phyloP scores from a whole-genome alignment of 331 rosid species.

The Phaseolus coccineus region DNA sequence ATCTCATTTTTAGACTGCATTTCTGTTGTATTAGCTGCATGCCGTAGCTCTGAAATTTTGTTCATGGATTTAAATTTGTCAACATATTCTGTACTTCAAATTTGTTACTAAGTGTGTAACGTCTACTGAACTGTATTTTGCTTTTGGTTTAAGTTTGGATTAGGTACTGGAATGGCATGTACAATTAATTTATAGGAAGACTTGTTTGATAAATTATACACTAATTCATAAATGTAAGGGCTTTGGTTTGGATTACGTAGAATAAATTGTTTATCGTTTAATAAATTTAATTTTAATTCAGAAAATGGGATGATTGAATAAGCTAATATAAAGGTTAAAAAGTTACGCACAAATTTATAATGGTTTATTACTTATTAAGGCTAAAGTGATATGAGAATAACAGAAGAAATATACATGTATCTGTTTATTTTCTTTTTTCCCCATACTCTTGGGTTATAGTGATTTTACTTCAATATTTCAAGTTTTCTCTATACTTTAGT shows the following conservation, averaged over 20 bases:
- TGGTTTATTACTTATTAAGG: too few relatives aligned
- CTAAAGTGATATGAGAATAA: neutral
- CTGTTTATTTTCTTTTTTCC: too few relatives aligned
- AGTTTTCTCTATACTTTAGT: too few relatives aligned
- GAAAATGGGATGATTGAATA: neutral
- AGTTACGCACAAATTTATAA: too few relatives aligned
- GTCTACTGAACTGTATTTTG: slow-evolving; percentile 5
- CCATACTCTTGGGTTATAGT: too few relatives aligned
- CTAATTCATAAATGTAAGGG: neutral
- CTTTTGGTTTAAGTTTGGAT: neutral
- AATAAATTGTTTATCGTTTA: neutral
- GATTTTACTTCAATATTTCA: too few relatives aligned
- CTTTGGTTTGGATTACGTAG: neutral
- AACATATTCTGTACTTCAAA: neutral
- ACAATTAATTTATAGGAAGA: neutral
- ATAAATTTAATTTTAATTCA: neutral
- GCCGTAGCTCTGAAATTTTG: slow-evolving; percentile 49
- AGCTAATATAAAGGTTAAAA: too few relatives aligned
- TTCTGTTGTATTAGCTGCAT: slow-evolving; percentile 39
- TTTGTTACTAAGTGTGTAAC: neutral
- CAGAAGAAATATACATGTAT: too few relatives aligned
- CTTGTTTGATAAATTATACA: neutral
- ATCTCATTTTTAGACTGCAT: slow-evolving; percentile 45
- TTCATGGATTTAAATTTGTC: slow-evolving; percentile 2
- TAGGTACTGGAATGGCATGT: neutral